A percentile compares a stretch with the other conserved stretches of the same genome.
These are phyloP conservation scores for Mycena polygramma DNA, from an alignment of 768 basidiomycete genomes.

Conservation along the genomic window DNA sequence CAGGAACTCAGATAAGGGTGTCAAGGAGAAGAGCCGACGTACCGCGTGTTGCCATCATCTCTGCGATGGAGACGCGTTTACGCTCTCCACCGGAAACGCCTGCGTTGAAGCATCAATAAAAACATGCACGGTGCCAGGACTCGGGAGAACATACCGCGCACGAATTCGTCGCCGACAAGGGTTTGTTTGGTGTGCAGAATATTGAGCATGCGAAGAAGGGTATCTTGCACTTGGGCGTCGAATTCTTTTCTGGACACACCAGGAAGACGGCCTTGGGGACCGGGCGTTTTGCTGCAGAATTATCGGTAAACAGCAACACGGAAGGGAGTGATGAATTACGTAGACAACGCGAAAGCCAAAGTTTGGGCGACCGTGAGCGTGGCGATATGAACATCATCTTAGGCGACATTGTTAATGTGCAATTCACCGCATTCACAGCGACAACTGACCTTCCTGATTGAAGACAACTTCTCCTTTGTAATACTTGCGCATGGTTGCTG, in stretches of 20 bases:
- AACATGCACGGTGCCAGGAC: neutral
- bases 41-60: conserved; percentile 83
- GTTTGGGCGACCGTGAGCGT: conserved; percentile 88
- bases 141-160: conserved; percentile 59
- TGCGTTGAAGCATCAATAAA: neutral
- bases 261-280: conserved; percentile 78
- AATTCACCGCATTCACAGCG: conserved; percentile 6
- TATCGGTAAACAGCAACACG: conserved; percentile 10
- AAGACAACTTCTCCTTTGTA: conserved; percentile 88
- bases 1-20: neutral
- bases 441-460: conserved; percentile 73
- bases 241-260: conserved; percentile 74
- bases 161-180: conserved; percentile 88
- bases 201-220: conserved; percentile 84
- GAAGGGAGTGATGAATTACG: conserved; percentile 45
- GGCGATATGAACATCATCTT: conserved; percentile 86
- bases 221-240: conserved; percentile 66
- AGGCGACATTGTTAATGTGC: conserved; percentile 2
- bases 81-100: conserved; percentile 84
- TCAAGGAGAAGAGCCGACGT: neutral
- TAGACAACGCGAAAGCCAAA: conserved; percentile 76
- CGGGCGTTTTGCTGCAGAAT: conserved; percentile 70
- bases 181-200: conserved; percentile 85
- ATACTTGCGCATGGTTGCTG: conserved; percentile 78
- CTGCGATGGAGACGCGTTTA: conserved; percentile 86